Conservation (phyloP, 306 rosid species). For the Pachyrhizus erosus region DNA sequence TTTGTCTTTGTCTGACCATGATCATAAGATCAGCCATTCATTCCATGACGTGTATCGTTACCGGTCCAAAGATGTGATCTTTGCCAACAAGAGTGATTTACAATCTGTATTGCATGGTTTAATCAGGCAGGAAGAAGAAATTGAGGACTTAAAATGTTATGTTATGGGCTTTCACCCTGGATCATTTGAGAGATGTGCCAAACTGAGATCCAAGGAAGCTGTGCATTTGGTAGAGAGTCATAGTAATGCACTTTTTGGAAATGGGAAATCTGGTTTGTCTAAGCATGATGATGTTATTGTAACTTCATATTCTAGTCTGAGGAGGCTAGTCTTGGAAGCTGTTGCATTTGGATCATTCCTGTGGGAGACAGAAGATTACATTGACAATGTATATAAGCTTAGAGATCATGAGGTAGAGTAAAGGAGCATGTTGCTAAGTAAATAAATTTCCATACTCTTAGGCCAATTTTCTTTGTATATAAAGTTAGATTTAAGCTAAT, state of each 20-base stretch:
- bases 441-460: background rate
- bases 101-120: constrained; percentile 43
- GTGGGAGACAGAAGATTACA: constrained; percentile 79
- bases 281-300: constrained; percentile 61
- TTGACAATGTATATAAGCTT: constrained; percentile 67
- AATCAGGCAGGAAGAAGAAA: constrained; percentile 44
- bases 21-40: constrained; percentile 42
- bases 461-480: constrained; percentile 49
- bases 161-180: constrained; percentile 59
- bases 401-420: constrained; percentile 51
- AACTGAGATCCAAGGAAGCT: constrained; percentile 72
- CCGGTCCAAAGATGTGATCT: constrained; percentile 51
- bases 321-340: constrained; percentile 82
- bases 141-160: constrained; percentile 55
- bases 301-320: constrained; percentile 79
- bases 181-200: constrained; percentile 64
- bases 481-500: constrained; percentile 5
- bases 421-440: constrained; percentile 4
- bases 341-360: constrained; percentile 87
- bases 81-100: constrained; percentile 43
- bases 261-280: constrained; percentile 44
- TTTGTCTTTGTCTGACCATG: constrained; percentile 47
- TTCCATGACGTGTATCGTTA: constrained; percentile 45
- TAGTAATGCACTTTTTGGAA: constrained; percentile 66
- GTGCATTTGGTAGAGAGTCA: constrained; percentile 61